Percentiles rank a stretch among this genome's conserved stretches.
Conservation (phyloP, 2,329 filamentous ascomycete species). For the Curvularia verruculosa region DNA sequence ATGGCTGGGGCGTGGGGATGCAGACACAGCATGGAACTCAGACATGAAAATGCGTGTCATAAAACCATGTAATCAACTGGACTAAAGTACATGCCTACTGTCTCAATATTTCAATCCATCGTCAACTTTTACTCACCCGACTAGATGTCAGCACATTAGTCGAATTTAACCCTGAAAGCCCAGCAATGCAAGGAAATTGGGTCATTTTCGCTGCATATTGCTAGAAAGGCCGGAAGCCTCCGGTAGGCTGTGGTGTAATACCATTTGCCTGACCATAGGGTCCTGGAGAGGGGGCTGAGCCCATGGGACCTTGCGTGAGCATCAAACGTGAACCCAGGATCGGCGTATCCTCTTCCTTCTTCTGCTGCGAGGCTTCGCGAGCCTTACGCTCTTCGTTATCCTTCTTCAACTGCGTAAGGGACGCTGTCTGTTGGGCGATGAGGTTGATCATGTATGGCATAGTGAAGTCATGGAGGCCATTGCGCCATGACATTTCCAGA, state of each 20-base stretch:
- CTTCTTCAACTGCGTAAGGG: constrained; percentile 83
- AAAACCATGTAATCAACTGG: constrained; percentile 28
- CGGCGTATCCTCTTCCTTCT: constrained; percentile 90
- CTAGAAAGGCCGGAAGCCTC: constrained; percentile 55
- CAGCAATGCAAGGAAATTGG: not conserved
- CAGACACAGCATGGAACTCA: no score
- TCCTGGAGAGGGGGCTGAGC: constrained; percentile 64
- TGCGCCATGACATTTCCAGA: constrained; percentile 95
- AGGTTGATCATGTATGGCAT: constrained; percentile 99
- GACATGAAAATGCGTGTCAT: not conserved
- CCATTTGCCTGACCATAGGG: constrained; percentile 84
- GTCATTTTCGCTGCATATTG: not conserved
- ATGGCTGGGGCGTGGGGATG: no score
- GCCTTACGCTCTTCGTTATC: constrained; percentile 94
- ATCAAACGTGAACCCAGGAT: constrained; percentile 92
- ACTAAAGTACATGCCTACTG: constrained; percentile 40
- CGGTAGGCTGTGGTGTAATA: constrained; percentile 86
- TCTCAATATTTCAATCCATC: constrained; percentile 23
- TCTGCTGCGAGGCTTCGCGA: constrained; percentile 74
- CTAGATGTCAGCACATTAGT: constrained; percentile 36
- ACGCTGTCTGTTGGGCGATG: constrained; percentile 85
- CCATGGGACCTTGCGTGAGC: constrained; percentile 86
- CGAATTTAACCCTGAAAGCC: constrained; percentile 14
- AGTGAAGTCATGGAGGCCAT: constrained; percentile 92
- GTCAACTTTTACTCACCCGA: constrained; percentile 34